Evolutionary conservation across 768 basidiomycete genomes (phyloP).

Genomic region (Baorangia bicolor): DNA sequence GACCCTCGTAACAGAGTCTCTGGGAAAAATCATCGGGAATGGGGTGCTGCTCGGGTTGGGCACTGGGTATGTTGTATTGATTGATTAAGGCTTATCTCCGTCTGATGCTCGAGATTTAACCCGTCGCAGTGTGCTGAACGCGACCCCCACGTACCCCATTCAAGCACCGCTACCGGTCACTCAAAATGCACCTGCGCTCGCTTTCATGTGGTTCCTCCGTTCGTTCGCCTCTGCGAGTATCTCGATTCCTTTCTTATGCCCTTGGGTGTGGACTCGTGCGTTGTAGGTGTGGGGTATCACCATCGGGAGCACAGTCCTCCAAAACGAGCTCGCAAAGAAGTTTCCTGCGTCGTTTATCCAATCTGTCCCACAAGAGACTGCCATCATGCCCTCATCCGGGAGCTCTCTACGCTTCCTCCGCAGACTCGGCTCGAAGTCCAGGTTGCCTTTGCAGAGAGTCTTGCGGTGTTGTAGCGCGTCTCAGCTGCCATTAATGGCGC

Average conservation of each 20-base stretch:
- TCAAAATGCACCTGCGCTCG: conserved; percentile 43
- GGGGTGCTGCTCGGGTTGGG: not conserved
- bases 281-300: conserved; percentile 49
- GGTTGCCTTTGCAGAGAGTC: conserved; percentile 40
- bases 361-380: conserved; percentile 36
- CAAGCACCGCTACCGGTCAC: conserved; percentile 44
- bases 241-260: not conserved
- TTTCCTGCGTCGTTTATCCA: conserved; percentile 41
- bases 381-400: conserved; percentile 47
- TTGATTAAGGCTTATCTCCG: not conserved
- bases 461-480: conserved; percentile 41
- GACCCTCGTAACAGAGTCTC: conserved; percentile 23
- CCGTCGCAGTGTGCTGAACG: not conserved
- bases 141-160: conserved; percentile 43
- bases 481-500: conserved; percentile 35
- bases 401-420: conserved; percentile 36
- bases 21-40: conserved; percentile 21
- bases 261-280: not conserved
- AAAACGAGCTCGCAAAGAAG: conserved; percentile 43
- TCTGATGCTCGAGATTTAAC: not conserved
- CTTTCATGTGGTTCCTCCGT: conserved; percentile 41
- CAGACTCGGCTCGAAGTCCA: conserved; percentile 37
- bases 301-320: conserved; percentile 47
- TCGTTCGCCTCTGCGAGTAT: conserved; percentile 34
- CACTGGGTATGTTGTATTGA: not conserved